These are phyloP conservation scores for Jimgerdemannia lactiflua DNA, from an alignment of 192 early-diverging fungal genomes.

Conservation along the genomic window DNA sequence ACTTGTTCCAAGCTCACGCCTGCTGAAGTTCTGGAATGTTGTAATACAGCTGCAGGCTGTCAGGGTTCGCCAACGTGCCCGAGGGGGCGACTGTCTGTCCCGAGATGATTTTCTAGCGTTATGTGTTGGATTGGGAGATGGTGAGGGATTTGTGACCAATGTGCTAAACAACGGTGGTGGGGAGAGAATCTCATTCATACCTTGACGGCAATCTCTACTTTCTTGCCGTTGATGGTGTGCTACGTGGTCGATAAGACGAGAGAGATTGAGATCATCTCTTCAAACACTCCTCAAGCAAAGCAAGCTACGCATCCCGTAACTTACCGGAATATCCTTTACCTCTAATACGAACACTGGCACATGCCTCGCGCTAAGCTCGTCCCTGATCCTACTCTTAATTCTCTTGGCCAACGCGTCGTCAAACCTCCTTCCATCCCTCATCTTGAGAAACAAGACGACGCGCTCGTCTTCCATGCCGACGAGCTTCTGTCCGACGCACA, in stretches of 20 bases:
- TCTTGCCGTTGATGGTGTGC: conserved; percentile 96
- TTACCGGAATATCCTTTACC: conserved; percentile 80
- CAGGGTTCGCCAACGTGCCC: conserved; percentile 86
- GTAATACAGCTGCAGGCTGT: conserved; percentile 81
- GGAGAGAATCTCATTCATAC: conserved; percentile 13
- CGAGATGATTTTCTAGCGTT: conserved; percentile 57
- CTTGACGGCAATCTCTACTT: conserved; percentile 97
- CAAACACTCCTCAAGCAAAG: not conserved
- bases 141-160: conserved; percentile 1
- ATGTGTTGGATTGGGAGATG: conserved; percentile 16
- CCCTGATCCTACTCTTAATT: conserved; percentile 77
- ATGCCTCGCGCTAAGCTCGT: conserved; percentile 85
- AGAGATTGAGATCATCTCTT: not conserved
- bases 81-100: conserved; percentile 79
- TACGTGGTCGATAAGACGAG: conserved; percentile 15
- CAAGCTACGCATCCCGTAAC: not conserved
- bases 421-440: conserved; percentile 61
- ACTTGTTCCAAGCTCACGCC: not conserved
- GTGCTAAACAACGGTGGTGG: conserved; percentile 41
- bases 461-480: conserved; percentile 78
- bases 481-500: conserved; percentile 89
- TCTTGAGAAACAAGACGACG: conserved; percentile 88
- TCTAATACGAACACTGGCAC: conserved; percentile 86
- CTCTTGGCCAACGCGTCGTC: conserved; percentile 58
- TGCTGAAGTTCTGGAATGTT: conserved; percentile 64